phyloP scores from a whole-genome alignment of 2,329 filamentous ascomycete genomes.

The Monosporascus sp. region DNA sequence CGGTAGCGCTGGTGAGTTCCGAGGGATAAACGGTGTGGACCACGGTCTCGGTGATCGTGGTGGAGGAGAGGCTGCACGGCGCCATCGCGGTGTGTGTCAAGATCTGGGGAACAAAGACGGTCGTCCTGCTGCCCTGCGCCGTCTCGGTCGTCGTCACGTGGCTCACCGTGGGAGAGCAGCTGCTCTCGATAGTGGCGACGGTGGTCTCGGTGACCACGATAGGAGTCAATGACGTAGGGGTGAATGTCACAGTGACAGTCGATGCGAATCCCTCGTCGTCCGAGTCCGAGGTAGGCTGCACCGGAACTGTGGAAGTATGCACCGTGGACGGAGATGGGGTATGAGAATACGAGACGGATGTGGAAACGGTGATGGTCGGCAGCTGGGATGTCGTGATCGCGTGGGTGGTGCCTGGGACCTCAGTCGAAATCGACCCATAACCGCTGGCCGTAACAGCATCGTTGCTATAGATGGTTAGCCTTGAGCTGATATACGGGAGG shows the following conservation, averaged over 20 bases:
- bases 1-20: background rate
- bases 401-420: background rate
- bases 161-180: background rate
- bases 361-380: constrained; percentile 5
- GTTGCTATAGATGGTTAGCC: background rate
- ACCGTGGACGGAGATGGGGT: background rate
- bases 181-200: background rate
- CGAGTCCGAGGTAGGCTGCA: no score
- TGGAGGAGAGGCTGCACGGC: background rate
- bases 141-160: background rate
- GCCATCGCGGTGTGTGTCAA: background rate
- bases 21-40: background rate
- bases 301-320: background rate
- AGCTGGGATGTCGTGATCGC: background rate
- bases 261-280: background rate
- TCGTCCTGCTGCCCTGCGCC: background rate
- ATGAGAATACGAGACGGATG: constrained; percentile 1
- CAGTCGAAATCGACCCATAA: background rate
- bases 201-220: constrained; percentile 2
- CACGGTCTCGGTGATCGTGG: background rate
- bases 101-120: background rate
- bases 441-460: background rate
- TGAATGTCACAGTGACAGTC: constrained; percentile 11
- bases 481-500: background rate
- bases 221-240: constrained; percentile 4